These are phyloP conservation scores for Chlorella sp. DNA, from an alignment of 139 green algal species.

Conservation along the genomic window DNA sequence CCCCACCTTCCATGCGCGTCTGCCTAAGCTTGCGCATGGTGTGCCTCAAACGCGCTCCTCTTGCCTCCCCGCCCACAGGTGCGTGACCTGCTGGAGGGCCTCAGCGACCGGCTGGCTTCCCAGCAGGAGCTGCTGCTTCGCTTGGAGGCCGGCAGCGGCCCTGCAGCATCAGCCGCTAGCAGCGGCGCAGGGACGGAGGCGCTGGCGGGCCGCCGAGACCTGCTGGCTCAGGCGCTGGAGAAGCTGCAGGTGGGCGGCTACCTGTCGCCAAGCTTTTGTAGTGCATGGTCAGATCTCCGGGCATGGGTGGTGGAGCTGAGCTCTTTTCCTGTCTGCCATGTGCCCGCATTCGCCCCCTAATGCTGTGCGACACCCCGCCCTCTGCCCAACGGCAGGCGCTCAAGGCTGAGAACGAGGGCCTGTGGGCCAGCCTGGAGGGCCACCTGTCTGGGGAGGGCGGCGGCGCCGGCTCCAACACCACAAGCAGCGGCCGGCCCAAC, in stretches of 20 bases:
- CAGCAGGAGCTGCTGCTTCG: slow-evolving; percentile 27
- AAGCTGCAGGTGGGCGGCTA: slow-evolving; percentile 29
- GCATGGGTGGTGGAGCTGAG: too few species aligned
- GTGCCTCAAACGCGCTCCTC: too few species aligned
- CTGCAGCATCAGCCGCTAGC: too few species aligned
- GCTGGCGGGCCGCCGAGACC: not conserved
- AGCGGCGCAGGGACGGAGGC: not conserved
- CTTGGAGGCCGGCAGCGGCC: not conserved
- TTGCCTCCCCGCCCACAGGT: too few species aligned
- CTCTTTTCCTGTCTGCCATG: too few species aligned
- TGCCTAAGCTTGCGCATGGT: too few species aligned
- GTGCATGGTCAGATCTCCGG: too few species aligned
- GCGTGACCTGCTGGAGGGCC: not conserved
- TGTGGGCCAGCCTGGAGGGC: slow-evolving; percentile 28
- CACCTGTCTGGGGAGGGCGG: not conserved
- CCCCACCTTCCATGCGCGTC: too few species aligned
- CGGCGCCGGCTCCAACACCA: not conserved
- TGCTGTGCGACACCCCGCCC: too few species aligned
- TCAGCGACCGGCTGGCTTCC: slow-evolving; percentile 12
- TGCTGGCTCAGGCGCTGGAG: slow-evolving; percentile 18
- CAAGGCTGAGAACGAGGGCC: slow-evolving; percentile 9
- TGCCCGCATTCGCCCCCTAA: not conserved
- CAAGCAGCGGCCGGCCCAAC: slow-evolving; percentile 1
- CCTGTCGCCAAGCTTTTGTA: not conserved
- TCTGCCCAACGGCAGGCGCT: not conserved